phyloP scores from a whole-genome alignment of 306 rosid species.

The Fragaria nilgerrensis region DNA sequence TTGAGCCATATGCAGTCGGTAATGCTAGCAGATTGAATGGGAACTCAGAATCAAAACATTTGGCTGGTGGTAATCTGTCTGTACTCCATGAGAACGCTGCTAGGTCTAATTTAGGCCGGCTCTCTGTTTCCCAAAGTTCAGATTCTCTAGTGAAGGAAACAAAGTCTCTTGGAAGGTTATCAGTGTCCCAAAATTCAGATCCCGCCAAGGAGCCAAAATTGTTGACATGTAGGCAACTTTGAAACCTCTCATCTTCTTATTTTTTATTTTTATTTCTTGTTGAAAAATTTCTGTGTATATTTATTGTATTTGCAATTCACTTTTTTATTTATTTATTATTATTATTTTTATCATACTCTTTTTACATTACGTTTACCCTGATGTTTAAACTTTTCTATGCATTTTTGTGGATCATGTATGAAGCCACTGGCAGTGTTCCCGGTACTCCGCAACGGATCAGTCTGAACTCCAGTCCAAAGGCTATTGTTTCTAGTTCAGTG shows the following conservation, averaged over 20 bases:
- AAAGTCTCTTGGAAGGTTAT: constrained; percentile 82
- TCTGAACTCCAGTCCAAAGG: constrained; percentile 63
- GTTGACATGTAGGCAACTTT: constrained; percentile 66
- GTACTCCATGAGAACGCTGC: constrained; percentile 58
- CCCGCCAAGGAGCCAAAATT: constrained; percentile 69
- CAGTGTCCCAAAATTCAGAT: constrained; percentile 89
- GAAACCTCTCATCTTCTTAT: background rate
- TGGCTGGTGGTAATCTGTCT: constrained; percentile 59
- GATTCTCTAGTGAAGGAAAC: constrained; percentile 79
- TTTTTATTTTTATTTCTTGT: constrained; percentile 17
- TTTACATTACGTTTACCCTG: constrained; percentile 12
- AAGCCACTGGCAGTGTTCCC: constrained; percentile 92
- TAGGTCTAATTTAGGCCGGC: constrained; percentile 52
- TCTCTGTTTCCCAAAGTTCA: constrained; percentile 71
- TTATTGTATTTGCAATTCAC: constrained; percentile 16
- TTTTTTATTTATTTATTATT: no score
- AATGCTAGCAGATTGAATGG: constrained; percentile 65
- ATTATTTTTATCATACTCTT: no score
- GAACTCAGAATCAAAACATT: constrained; percentile 70
- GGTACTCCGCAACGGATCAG: constrained; percentile 81
- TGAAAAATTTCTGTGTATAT: background rate
- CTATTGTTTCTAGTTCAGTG: constrained; percentile 54
- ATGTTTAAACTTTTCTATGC: constrained; percentile 34
- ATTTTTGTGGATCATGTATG: constrained; percentile 37
- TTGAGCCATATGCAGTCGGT: constrained; percentile 75